Evolutionary conservation across 768 basidiomycete species (phyloP).

Genomic region (Termitomyces sp.): DNA sequence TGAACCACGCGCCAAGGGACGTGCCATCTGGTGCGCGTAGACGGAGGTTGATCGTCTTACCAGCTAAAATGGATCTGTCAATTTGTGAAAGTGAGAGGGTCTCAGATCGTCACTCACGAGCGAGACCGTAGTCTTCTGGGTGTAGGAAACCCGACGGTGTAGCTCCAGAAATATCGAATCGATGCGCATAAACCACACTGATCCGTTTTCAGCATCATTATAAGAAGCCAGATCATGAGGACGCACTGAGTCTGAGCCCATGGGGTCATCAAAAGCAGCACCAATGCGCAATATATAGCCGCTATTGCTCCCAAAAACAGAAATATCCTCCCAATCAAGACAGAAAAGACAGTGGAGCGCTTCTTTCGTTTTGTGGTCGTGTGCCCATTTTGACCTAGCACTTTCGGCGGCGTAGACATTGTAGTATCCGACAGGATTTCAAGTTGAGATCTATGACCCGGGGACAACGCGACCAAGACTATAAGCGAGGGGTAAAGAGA

Average conservation of each 20-base stretch:
- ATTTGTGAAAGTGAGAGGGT: not conserved
- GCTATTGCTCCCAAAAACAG: not conserved
- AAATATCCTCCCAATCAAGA: not conserved
- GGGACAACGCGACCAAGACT: not conserved
- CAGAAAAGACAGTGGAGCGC: not conserved
- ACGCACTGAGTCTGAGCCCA: constrained; percentile 36
- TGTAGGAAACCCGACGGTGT: constrained; percentile 29
- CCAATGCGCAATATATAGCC: constrained; percentile 18
- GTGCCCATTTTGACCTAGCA: not conserved
- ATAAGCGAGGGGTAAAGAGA: not conserved
- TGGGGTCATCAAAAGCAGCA: constrained; percentile 33
- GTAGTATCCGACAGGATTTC: not conserved
- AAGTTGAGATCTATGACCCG: not conserved
- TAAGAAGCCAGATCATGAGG: too few relatives aligned
- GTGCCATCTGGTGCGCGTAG: constrained; percentile 63
- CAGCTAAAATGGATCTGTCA: constrained; percentile 33
- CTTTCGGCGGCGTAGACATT: not conserved
- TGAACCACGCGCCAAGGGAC: constrained; percentile 64
- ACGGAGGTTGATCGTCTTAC: constrained; percentile 56
- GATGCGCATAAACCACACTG: constrained; percentile 37
- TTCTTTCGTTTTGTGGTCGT: not conserved
- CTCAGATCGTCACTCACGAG: constrained; percentile 28
- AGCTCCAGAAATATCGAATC: too few relatives aligned
- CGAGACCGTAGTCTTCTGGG: constrained; percentile 38
- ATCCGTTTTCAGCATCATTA: not conserved